These are phyloP conservation scores for Melanopsichium pennsylvanicum DNA, from an alignment of 1,284 basidiomycete genomes.

Conservation along the genomic window DNA sequence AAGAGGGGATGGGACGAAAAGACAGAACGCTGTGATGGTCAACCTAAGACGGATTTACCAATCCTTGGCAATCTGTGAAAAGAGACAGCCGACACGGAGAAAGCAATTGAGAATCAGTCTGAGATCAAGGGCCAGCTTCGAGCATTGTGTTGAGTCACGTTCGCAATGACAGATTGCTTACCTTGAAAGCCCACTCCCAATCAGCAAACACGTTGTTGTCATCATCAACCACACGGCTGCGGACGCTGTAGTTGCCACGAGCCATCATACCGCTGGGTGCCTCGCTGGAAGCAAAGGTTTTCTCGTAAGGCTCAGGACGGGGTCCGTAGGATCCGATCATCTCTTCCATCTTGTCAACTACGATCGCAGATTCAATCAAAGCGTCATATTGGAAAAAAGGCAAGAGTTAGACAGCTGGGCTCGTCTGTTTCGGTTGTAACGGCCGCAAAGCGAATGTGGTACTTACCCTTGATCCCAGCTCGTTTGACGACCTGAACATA, in stretches of 20 bases:
- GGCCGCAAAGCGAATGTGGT: no score
- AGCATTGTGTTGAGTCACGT: background rate
- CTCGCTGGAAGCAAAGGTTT: conserved; percentile 67
- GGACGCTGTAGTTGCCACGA: conserved; percentile 79
- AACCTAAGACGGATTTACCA: no score
- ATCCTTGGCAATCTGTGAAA: conserved; percentile 49
- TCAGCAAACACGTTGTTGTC: conserved; percentile 73
- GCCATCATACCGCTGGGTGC: conserved; percentile 75
- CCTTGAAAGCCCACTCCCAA: conserved; percentile 69
- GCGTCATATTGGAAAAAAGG: background rate
- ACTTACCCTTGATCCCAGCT: conserved; percentile 70
- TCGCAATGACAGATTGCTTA: conserved; percentile 3
- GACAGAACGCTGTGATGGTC: no score
- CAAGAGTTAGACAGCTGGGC: no score
- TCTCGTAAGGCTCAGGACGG: conserved; percentile 63
- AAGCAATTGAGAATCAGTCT: background rate
- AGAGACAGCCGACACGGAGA: background rate
- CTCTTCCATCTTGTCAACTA: conserved; percentile 85
- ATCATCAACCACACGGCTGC: conserved; percentile 82
- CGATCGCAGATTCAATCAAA: background rate
- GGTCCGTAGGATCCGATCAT: conserved; percentile 87
- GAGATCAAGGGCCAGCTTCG: background rate
- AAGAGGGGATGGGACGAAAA: no score
- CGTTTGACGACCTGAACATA: conserved; percentile 82
- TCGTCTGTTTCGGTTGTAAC: no score